Percentiles rank a stretch among this genome's conserved stretches.
These are phyloP conservation scores for Centella asiatica DNA, from an alignment of 129 eudicot genomes.

Conservation along the genomic window DNA sequence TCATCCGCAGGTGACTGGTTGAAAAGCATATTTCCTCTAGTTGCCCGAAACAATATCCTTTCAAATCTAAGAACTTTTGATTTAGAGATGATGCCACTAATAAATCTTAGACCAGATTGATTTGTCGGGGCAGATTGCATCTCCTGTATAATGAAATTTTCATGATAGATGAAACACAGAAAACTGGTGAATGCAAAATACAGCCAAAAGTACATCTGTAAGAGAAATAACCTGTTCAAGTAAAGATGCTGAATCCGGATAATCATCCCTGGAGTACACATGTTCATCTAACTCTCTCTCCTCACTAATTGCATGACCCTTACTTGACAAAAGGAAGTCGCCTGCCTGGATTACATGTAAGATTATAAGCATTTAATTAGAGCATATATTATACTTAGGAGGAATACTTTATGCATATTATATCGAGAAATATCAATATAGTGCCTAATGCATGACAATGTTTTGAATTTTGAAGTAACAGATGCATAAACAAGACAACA, in stretches of 20 bases:
- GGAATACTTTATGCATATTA: neutral
- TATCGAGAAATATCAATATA: neutral
- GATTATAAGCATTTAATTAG: too few species aligned
- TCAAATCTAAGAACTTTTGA: conserved; percentile 78
- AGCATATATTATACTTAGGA: neutral
- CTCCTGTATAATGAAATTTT: conserved; percentile 49
- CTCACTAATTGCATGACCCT: conserved; percentile 43
- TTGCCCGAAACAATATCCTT: conserved; percentile 94
- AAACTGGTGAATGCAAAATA: conserved; percentile 1
- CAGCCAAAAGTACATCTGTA: neutral
- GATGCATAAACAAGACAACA: too few species aligned
- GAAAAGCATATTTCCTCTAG: conserved; percentile 96
- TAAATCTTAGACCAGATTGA: conserved; percentile 79
- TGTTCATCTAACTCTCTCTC: conserved; percentile 78
- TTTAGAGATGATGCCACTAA: conserved; percentile 80
- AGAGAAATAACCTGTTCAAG: conserved; percentile 66
- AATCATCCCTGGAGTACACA: conserved; percentile 46
- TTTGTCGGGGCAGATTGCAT: conserved; percentile 55
- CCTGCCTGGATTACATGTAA: conserved; percentile 73
- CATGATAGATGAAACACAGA: conserved; percentile 1
- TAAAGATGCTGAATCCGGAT: conserved; percentile 65
- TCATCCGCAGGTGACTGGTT: conserved; percentile 91
- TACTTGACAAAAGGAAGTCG: conserved; percentile 69
- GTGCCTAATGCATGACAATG: too few species aligned
- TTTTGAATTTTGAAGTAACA: too few species aligned